A percentile compares a stretch with the other conserved stretches of the same genome.
phyloP scores from a whole-genome alignment of 23 red algal genomes.

The Gracilaria caudata region DNA sequence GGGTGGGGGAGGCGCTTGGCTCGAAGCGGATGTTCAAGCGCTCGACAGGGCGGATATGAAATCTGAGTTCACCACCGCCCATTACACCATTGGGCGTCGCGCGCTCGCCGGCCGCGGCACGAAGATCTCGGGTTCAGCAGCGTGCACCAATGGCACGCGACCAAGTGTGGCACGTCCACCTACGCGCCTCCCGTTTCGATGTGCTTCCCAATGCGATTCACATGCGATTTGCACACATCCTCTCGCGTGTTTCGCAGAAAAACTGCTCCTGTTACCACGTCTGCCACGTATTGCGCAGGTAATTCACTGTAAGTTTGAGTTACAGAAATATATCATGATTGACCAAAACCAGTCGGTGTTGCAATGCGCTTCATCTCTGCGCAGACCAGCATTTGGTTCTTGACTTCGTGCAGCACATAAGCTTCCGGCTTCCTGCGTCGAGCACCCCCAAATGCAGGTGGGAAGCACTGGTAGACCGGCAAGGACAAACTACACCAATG shows the following conservation, averaged over 20 bases:
- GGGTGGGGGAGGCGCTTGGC: neutral
- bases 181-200: neutral
- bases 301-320: too few species aligned
- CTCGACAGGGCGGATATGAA: neutral
- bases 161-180: neutral
- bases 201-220: neutral
- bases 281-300: neutral
- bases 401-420: too few species aligned
- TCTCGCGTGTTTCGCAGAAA: neutral
- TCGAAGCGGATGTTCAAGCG: neutral
- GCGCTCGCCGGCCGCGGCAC: neutral
- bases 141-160: neutral
- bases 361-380: too few species aligned
- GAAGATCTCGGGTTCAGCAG: neutral
- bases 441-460: slow-evolving; percentile 20
- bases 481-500: neutral
- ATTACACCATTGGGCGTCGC: neutral
- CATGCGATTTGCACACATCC: neutral
- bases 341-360: too few species aligned
- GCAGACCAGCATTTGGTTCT: too few species aligned
- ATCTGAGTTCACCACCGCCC: neutral
- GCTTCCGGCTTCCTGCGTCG: neutral
- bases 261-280: neutral
- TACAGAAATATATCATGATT: too few species aligned
- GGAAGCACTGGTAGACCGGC: neutral